Base-by-base conservation (phyloP, 148 eudicot species). In the Cornus florida region DNA sequence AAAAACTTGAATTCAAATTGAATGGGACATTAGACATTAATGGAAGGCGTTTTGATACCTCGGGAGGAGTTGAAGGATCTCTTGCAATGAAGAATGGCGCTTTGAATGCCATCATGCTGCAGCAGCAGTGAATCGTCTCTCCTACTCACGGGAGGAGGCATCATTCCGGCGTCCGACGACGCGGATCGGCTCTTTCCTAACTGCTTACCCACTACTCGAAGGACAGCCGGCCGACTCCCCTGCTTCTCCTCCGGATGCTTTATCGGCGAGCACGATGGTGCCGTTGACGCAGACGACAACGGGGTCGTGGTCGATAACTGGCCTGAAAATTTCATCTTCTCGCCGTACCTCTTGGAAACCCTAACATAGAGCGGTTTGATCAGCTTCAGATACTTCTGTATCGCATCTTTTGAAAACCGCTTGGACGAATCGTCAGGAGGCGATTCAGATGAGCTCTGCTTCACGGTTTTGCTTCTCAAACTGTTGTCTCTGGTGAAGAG, bases 11-110 rank as follows among this genome's bases (percentile, higher is more conserved):
- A 38, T 57, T 68, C 12, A 57, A 31, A 24, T 19, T 6, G 41
- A 59, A 17, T 41, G 4, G 41, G 16, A 39, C 6, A 7, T n/a
- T 1, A 69, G 7, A 33, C 22, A 24, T 28, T 31, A 31, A 31
- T 46, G 0, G 17, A 32, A 68, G 2, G 5, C 3, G 32, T 32
- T 0, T 11, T 23, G 3, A 39, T 62, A 73, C 82, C 79, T 39
- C 71, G 16, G 38, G 85, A 69, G 5, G 89, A 82, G 80, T 80
- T 88, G 74, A 81, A 85, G 0, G 92, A 91, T 31, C 79, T 82
- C 69, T 90, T 91, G 87, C 95, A 91, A 72, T 91, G 92, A 71
- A 88, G 85, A 65, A 91, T 91, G 69, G 95, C 95, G 20, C 95
- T 83, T 84, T 90, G 89, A 73, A 91, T 91, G 28, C 91, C 91